Base-by-base conservation (phyloP, 1,284 basidiomycete species). In the Kwoniella shivajii region DNA sequence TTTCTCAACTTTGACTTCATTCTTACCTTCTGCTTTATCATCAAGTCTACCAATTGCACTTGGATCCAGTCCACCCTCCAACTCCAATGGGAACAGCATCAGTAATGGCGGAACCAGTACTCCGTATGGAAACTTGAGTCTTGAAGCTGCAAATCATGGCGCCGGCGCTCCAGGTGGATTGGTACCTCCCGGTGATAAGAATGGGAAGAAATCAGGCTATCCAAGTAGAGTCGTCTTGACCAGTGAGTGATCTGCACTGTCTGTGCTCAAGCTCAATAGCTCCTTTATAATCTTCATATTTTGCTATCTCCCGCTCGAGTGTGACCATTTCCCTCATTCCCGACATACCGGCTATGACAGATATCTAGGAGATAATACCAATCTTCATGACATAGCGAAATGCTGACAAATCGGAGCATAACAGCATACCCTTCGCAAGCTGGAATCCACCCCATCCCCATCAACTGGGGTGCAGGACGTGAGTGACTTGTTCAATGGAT, bases 381-480 rank as follows among this genome's bases (percentile, higher is more conserved):
- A 5, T 43, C 42, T 22, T 10, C 42, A 7, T 9, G 16, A 24
- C 9, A 42, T 14, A n/a, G 10, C 13, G 10, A 9, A 9, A 9
- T 6, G 46, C 34, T 50, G 36, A 34, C 36, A 11, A 13, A 13
- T 18, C 20, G 39, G 44, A 7, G 13, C 4, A 16, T 24, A n/a
- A 34, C n/a, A 87, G 86, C 86, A 7, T 88, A 89, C 68, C 87
- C 87, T 27, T 84, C 83, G 63, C 87, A 88, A 64, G 82, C 85
- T 59, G 86, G 86, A 14, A 87, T 90, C 73, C 82, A 84, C 57
- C 93, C 94, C 0, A 83, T 86, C 69, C 85, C 87, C 0, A 81
- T 98, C 37, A 78, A 82, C 26, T 97, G 95, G 93, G 92, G 90
- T 37, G 89, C 88, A 0, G 60, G 82, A 0, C 83, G 86, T 62